phyloP scores from a whole-genome alignment of 1,139 yeast species.

The Kluyveromyces marxianus region DNA sequence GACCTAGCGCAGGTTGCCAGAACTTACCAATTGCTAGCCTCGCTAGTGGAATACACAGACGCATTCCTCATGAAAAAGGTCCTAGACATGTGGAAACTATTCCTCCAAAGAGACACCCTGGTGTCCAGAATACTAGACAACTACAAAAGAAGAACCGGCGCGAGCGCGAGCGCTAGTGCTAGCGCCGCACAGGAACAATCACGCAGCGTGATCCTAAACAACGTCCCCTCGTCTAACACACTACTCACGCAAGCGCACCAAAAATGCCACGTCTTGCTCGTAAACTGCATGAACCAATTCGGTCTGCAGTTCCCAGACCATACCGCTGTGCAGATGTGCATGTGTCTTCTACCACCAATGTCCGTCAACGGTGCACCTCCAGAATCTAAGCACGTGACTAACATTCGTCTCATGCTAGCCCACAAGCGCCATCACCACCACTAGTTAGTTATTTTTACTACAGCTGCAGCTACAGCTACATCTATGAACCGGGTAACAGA shows the following conservation, averaged over 20 bases:
- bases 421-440: background rate
- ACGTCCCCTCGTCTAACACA: background rate
- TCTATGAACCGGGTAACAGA: no score
- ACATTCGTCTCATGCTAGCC: background rate
- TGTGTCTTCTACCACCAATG: background rate
- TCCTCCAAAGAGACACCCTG: slow-evolving; percentile 11
- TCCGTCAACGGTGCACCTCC: background rate
- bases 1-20: slow-evolving; percentile 34
- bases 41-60: slow-evolving; percentile 37
- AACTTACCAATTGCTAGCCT: slow-evolving; percentile 34
- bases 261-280: background rate
- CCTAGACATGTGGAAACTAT: slow-evolving; percentile 36
- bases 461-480: background rate
- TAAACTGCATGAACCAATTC: background rate
- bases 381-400: slow-evolving; percentile 3
- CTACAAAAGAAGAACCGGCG: background rate
- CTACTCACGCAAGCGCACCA: background rate
- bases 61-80: slow-evolving; percentile 48
- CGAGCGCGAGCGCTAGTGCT: no score
- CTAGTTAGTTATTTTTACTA: background rate
- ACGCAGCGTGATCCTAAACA: no score
- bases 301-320: slow-evolving; percentile 4
- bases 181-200: no score
- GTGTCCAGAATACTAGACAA: background rate
- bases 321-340: background rate